Conservation (phyloP, 257 asterid species). For the Catharanthus roseus region DNA sequence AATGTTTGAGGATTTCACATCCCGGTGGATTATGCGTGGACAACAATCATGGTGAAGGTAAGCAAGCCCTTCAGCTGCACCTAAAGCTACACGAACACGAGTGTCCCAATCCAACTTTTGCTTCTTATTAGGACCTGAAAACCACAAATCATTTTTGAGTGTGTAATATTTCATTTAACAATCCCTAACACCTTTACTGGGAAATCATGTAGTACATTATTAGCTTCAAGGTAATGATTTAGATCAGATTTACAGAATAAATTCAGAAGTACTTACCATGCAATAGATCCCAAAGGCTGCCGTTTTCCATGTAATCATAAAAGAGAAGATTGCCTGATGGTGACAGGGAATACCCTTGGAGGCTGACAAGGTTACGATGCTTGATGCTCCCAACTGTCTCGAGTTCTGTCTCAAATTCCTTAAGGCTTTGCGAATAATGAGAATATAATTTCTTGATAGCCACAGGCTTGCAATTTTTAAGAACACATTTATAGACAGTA, state of each 20-base stretch:
- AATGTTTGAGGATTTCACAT: constrained; percentile 85
- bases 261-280: constrained; percentile 47
- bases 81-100: constrained; percentile 65
- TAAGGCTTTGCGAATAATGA: constrained; percentile 68
- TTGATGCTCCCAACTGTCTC: constrained; percentile 88
- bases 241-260: no score
- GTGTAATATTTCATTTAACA: background rate
- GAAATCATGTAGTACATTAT: background rate
- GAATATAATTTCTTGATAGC: constrained; percentile 85
- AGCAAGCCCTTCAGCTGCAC: constrained; percentile 85
- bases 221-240: no score
- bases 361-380: constrained; percentile 86
- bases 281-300: constrained; percentile 92
- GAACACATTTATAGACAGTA: constrained; percentile 86
- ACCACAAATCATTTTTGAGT: background rate
- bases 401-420: constrained; percentile 87
- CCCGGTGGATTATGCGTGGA: constrained; percentile 85
- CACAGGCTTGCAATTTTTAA: constrained; percentile 86
- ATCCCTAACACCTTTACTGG: background rate
- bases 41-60: constrained; percentile 92
- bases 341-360: constrained; percentile 91
- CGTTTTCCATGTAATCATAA: constrained; percentile 95
- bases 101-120: constrained; percentile 73
- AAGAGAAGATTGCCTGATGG: constrained; percentile 75
- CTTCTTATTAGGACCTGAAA: constrained; percentile 60